Percentiles rank a stretch among this genome's conserved stretches.
Conservation (phyloP, 345 rosid species). For the Boechera divaricarpa region DNA sequence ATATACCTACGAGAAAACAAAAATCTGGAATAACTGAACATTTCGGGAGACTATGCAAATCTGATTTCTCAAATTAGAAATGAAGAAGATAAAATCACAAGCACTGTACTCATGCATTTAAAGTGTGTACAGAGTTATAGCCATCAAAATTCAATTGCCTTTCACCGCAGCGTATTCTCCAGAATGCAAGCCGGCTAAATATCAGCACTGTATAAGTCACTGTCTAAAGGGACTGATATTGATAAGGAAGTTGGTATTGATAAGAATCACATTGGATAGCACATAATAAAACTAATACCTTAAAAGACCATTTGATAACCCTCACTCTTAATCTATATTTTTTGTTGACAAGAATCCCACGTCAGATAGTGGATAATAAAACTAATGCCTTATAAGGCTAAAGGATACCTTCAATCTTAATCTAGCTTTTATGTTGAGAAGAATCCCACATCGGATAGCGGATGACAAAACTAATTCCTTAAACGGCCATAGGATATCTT, state of each 20-base stretch:
- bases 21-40: neutral
- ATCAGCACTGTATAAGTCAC: neutral
- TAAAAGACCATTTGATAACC: neutral
- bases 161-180: neutral
- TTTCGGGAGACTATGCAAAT: neutral
- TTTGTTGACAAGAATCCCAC: neutral
- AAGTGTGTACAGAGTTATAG: neutral
- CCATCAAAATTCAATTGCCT: slow-evolving; percentile 1
- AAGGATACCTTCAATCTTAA: neutral
- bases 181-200: neutral
- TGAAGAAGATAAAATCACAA: neutral
- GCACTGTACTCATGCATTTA: slow-evolving; percentile 11
- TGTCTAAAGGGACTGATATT: neutral
- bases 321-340: neutral
- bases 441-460: neutral
- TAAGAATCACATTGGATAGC: neutral
- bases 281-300: neutral
- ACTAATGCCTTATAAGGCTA: neutral
- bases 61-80: neutral
- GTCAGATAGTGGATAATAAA: neutral
- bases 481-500: neutral
- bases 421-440: neutral
- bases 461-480: neutral
- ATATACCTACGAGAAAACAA: neutral
- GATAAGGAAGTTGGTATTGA: neutral